Base-by-base conservation (phyloP, 306 rosid genomes). In the Corylus heterophylla region DNA sequence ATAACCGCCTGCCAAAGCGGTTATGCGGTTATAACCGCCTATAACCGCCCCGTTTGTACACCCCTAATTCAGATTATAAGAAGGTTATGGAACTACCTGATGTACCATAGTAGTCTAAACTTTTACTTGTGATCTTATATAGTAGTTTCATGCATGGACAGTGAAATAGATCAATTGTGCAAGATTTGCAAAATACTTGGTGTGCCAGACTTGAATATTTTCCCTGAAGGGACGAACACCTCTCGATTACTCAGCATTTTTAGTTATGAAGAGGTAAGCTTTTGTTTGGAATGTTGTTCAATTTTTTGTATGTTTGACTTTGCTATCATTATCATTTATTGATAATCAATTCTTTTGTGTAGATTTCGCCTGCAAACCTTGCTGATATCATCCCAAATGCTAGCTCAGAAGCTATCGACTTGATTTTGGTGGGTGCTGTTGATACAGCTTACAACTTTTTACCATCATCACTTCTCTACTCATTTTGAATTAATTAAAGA, bases 131-230 rank as follows among this genome's bases (percentile, higher is more conserved):
- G 18, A 20, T 67, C 75, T 86, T 69, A 77, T 79, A 22, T 61
- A 67, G 22, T 79, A 13, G 45, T 78, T 80, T 68, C 64, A 59
- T 83, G 71, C 63, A 73, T 82, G 81, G 56, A 85, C 91, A 92
- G 97, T 86, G 97, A 89, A 88, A 85, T 92, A 62, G 97, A 92
- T 88, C 97, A 92, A 81, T 75, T 92, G 88, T 84, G 84, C 93
- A 90, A 90, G 89, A 89, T 92, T 84, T 87, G 90, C 80, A 47
- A 84, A 73, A 71, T 92, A 78, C 93, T 90, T 74, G 97, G 97
- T 63, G 83, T 83, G 45, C 97, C 97, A 10, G 96, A 90, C 82
- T 77, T 82, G 82, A 63, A 85, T 79, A 76, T 87, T 74, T 89
- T 90, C 79, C 86, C 92, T 63, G 70, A 81, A 27, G 91, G 91